Evolutionary conservation across 2,329 filamentous ascomycete species (phyloP), one percentile per base, ranked within the genome.

Genomic region (Neoascochyta sp.): DNA sequence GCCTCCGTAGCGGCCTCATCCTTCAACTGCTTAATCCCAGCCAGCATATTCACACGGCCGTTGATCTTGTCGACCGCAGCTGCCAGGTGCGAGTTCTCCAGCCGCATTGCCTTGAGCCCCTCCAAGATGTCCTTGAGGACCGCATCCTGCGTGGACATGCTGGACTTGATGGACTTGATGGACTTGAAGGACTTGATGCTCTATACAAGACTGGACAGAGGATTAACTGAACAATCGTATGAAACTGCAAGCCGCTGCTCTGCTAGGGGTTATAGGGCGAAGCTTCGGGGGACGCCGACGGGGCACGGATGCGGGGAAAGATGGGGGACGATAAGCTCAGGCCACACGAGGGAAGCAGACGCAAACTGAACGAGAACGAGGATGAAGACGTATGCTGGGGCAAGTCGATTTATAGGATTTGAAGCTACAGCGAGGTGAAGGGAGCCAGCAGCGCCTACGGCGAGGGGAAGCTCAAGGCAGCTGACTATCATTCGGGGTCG

Each of bases 31-130:
- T 77, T 78, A 46, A 80, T 69, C 25, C 74, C 73, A 16, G 75
- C 70, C 17, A 80, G 63, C 25, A 75, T 71, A 52, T 81, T 80
- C 36, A 81, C 73, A 32, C 75, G 70, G 28, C 75, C 75, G 45
- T 76, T 74, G 59, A 81, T 78, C 23, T 69, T 68, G 57, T 80
- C 76, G 22, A 81, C 70, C 27, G 70, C 68, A 24, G 73, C 68
- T 20, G 74, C 66, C 24, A 81, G 68, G 21, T 71, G 64, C 23
- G 65, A 60, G 48, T 80, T 75, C 35, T 77, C 76, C 43, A 67
- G 55, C 39, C 77, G 70, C 36, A 81, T 58, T n/a, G 66, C 65
- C 47, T 70, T 74, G 34, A 81, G 57, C 22, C 69, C 69, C 22
- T 66, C 60, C 14, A 80, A 64, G 45, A 81, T 76, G 57, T 76